Conservation (phyloP, 1,284 basidiomycete genomes). For the Fomitopsis pinicola region DNA sequence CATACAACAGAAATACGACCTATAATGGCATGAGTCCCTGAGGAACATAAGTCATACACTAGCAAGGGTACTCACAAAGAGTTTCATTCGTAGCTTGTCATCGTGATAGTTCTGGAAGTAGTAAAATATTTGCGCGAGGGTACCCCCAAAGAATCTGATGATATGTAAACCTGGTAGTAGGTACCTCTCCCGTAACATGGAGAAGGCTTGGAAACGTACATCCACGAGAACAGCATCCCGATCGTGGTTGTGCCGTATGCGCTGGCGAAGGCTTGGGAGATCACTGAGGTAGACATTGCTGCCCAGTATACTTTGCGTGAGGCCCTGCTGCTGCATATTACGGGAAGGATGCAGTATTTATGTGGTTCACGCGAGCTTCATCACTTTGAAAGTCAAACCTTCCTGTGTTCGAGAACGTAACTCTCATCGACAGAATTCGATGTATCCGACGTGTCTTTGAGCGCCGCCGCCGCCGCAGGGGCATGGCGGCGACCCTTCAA, state of each 20-base stretch:
- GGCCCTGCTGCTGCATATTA: no score
- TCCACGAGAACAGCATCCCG: not conserved
- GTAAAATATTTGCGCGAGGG: not conserved
- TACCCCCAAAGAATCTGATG: not conserved
- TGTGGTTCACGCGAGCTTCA: no score
- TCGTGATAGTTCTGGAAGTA: not conserved
- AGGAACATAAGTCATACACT: not conserved
- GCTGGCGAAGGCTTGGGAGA: not conserved
- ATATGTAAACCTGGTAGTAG: no score
- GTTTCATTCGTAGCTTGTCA: not conserved
- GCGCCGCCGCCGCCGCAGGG: no score
- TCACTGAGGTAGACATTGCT: not conserved
- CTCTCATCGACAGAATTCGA: no score
- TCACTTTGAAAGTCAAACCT: no score
- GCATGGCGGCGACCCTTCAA: no score
- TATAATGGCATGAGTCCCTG: not conserved
- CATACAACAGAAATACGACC: not conserved
- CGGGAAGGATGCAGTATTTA: no score
- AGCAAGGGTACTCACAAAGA: not conserved
- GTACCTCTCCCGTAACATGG: no score
- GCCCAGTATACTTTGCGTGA: not conserved
- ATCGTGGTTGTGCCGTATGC: not conserved
- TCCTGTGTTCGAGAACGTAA: no score
- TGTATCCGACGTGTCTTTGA: no score
- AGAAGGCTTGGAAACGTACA: not conserved